Evolutionary conservation across 352 stramenopile species (phyloP), one percentile per base, ranked within the genome.

Genomic region (Pythium scleroteichum): DNA sequence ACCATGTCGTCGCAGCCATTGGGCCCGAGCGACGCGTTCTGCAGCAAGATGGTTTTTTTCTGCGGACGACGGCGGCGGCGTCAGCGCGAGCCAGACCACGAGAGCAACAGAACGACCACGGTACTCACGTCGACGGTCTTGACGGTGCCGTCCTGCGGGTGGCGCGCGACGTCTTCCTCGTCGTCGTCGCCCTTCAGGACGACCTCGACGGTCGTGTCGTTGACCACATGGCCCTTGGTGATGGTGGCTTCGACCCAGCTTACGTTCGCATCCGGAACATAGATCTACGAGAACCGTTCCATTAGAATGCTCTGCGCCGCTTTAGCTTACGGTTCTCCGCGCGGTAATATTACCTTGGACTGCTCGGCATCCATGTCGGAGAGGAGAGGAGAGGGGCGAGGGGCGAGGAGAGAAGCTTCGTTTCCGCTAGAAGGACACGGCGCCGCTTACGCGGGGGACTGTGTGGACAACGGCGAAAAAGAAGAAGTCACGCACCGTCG

Each of bases 1-100:
- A 91, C 81, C 88, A 96, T 94, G 62, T 95, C 84, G 47, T 84
- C 75, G 42, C 81, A 88, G 14, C 87, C 87, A 45, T 92, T 75
- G 3, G 53, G 55, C 4, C 60, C 71, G 61, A 73, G 62, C 38
- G 82, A 59, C 26, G 68, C 55, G 69, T 95, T 95, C 56, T 93
- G 84, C 39, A 95, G 66, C 64, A 92, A 62, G 62, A 95, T 87
- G 6, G 66, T 69, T 20, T 66, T 69, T 85, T 93, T 95, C 85
- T 94, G 22, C 24, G n/a, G 20, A n/a, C 10, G 13, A 22, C 59
- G 26, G 10, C 16, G 60, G 26, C 27, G 19, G 6, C 2, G 29
- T 55, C 16, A 53, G 46, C 20, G 10, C 17, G 23, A 41, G 35
- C 24, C 24, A 29, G 17, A 50, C n/a, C 38, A 7, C 19, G 42